phyloP scores from a whole-genome alignment of 2,329 filamentous ascomycete species.

The Sporothrix variecibatus region DNA sequence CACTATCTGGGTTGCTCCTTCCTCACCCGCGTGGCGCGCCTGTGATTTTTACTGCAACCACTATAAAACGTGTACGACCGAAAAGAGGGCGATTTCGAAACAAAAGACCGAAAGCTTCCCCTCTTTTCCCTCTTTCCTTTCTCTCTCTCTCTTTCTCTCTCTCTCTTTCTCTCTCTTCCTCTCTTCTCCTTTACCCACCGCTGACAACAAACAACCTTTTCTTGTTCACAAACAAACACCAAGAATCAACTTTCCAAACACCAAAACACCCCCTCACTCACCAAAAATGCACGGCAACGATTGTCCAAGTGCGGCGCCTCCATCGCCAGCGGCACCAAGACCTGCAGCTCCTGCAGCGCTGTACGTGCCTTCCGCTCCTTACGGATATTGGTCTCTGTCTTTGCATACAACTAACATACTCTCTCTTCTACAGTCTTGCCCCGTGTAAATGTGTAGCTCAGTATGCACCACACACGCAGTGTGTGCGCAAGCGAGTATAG shows the following conservation, averaged over 20 bases:
- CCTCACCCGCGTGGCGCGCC: conserved; percentile 18
- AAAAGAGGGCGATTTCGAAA: not conserved
- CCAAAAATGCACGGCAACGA: conserved; percentile 46
- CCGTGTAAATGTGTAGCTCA: conserved; percentile 16
- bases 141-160: not conserved
- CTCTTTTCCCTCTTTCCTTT: conserved; percentile 1
- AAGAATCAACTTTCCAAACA: not conserved
- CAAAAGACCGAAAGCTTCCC: conserved; percentile 14
- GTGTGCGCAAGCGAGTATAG: not conserved
- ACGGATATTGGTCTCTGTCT: not conserved
- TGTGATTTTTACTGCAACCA: not conserved
- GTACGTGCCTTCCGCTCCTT: conserved; percentile 42
- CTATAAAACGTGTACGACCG: conserved; percentile 1
- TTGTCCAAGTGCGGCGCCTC: conserved; percentile 59
- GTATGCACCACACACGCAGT: not conserved
- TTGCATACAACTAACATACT: not conserved
- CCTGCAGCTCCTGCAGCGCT: conserved; percentile 58
- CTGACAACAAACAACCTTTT: not conserved
- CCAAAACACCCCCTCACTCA: not conserved
- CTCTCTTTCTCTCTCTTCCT: not conserved
- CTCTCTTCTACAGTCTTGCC: conserved; percentile 20
- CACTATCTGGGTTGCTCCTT: not conserved
- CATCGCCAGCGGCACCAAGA: conserved; percentile 51
- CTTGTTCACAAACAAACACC: not conserved
- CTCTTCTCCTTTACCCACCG: not conserved